Conservation (phyloP, 1,284 basidiomycete species). For the Ceratobasidium sp. region DNA sequence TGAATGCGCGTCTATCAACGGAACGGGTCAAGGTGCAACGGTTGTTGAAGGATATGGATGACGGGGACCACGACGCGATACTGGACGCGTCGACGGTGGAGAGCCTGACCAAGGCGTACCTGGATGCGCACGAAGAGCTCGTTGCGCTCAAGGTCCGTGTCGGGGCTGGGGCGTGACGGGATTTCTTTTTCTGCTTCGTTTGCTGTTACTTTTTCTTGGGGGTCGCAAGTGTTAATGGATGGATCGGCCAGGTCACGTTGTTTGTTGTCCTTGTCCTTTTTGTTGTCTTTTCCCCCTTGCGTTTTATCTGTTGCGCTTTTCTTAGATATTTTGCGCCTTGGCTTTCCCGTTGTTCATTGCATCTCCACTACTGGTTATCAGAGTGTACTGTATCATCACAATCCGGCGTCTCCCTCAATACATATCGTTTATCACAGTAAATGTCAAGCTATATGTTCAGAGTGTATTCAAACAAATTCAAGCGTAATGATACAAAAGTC, state of each 20-base stretch:
- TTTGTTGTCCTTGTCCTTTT: background rate
- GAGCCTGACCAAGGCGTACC: conserved; percentile 37
- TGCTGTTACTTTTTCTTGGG: conserved; percentile 8
- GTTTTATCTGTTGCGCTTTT: conserved; percentile 26
- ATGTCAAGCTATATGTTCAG: background rate
- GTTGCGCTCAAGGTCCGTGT: conserved; percentile 18
- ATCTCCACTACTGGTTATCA: conserved; percentile 37
- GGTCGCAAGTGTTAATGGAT: conserved; percentile 20
- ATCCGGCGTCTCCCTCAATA: conserved; percentile 23
- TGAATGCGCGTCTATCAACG: background rate
- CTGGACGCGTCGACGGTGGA: conserved; percentile 8
- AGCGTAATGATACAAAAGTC: conserved; percentile 21
- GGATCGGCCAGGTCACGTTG: background rate
- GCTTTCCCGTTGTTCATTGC: conserved; percentile 5
- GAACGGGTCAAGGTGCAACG: conserved; percentile 28
- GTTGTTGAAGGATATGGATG: conserved; percentile 25
- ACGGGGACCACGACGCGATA: conserved; percentile 22
- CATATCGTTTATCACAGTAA: conserved; percentile 15
- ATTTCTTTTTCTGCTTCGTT: background rate
- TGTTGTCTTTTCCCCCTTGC: conserved; percentile 4
- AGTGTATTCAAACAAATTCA: conserved; percentile 17
- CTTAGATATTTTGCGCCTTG: conserved; percentile 27
- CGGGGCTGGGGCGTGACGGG: background rate
- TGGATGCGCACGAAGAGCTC: conserved; percentile 36
- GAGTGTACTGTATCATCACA: conserved; percentile 39